A percentile compares a stretch with the other conserved stretches of the same genome.
phyloP scores from a whole-genome alignment of 148 eudicot species.

The Limonium bicolor region DNA sequence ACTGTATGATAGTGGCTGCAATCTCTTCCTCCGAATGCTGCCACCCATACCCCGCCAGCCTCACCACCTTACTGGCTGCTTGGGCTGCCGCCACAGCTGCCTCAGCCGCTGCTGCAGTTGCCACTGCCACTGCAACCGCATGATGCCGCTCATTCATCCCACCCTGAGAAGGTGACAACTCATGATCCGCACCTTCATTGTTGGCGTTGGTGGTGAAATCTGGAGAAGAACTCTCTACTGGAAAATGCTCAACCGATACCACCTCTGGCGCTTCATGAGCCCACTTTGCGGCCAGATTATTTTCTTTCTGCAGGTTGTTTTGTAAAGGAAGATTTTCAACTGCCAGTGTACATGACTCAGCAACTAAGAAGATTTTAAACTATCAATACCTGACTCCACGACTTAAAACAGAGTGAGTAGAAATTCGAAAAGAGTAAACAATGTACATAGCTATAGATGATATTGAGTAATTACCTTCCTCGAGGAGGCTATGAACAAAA shows the following conservation, averaged over 20 bases:
- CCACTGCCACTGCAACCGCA: conserved; percentile 52
- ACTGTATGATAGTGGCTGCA: conserved; percentile 55
- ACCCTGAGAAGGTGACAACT: neutral
- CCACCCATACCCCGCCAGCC: conserved; percentile 25
- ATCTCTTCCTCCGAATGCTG: conserved; percentile 15
- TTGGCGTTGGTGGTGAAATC: conserved; percentile 34
- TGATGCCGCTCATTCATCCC: neutral
- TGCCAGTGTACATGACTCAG: too few relatives aligned
- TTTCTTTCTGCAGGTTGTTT: conserved; percentile 42
- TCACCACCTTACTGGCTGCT: conserved; percentile 51
- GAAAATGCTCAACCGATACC: conserved; percentile 73
- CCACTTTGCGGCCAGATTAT: conserved; percentile 32
- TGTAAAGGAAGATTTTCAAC: too few relatives aligned
- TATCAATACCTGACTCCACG: too few relatives aligned
- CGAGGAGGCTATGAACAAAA: too few relatives aligned
- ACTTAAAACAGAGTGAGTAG: too few relatives aligned
- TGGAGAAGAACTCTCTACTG: conserved; percentile 65
- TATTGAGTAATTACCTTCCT: too few relatives aligned
- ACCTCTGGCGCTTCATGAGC: conserved; percentile 57
- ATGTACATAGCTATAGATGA: too few relatives aligned
- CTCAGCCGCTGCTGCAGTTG: conserved; percentile 55
- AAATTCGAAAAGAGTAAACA: too few relatives aligned
- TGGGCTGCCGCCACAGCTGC: conserved; percentile 66
- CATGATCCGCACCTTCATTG: conserved; percentile 10
- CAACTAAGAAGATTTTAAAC: too few relatives aligned